Evolutionary conservation across 495 filamentous ascomycete species (phyloP), one percentile per base, ranked within the genome.

Genomic region (Sphaerosporella brunnea): DNA sequence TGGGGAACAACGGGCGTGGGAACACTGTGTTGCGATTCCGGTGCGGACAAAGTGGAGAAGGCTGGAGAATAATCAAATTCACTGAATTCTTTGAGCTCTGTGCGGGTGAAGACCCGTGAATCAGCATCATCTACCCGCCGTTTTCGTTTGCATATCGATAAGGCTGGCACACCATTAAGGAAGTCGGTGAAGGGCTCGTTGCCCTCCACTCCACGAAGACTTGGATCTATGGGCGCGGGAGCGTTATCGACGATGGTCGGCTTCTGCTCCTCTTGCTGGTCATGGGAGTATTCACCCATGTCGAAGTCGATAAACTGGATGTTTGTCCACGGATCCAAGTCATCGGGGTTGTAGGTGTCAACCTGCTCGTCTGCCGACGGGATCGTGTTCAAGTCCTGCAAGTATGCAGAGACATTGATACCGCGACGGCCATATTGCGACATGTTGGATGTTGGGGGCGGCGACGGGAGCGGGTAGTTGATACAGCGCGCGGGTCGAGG

Each of bases 271-370:
- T 53, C 53, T 24, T 50, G 55, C 38, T 10, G 23, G 32, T 9
- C 24, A 7, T 32, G 30, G n/a, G 26, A 20, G 8, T 51, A 50
- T 10, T 54, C 47, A 19, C 72, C 68, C 45, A 71, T 64, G 56
- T 95, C 88, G 61, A 84, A 90, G 64, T 94, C 86, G 63, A 84
- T 82, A 70, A 94, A 96, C 49, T 90, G 79, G 44, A 83, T 75
- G 65, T 94, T 93, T 50, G 85, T 88, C 71, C 94, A 93, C 50
- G 90, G 69, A 16, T 81, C 80, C 44, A 97, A 72, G 39, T 93
- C 84, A 23, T 42, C 55, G 54, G 76, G 65, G 50, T 72, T 76
- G 66, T 74, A 72, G 36, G 63, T 62, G 18, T 82, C 75, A 51
- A 78, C 75, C 40, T 75, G 65, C 48, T 84, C 79, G 56, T 81